These are phyloP conservation scores for Xeromyces bisporus DNA, from an alignment of 495 filamentous ascomycete genomes.

Conservation along the genomic window DNA sequence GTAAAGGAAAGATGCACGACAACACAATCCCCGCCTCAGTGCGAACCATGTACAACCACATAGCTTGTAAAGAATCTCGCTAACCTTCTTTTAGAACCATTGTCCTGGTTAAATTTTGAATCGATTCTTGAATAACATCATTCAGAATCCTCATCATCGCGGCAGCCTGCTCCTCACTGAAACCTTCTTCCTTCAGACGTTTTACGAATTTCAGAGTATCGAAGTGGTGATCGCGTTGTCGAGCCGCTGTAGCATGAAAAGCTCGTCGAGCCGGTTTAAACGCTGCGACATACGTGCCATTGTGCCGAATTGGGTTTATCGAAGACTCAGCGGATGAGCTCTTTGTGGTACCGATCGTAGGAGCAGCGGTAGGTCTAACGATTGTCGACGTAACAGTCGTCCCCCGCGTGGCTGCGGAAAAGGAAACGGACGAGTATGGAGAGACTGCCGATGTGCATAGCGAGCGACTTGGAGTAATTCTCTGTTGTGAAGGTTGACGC, in stretches of 20 bases:
- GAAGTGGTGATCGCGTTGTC: constrained; percentile 75
- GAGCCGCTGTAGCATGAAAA: constrained; percentile 53
- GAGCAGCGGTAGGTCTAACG: constrained; percentile 1
- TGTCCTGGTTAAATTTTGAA: constrained; percentile 92
- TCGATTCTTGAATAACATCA: constrained; percentile 94
- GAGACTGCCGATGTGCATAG: constrained; percentile 5
- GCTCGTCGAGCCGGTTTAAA: constrained; percentile 28
- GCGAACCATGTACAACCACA: too few relatives aligned
- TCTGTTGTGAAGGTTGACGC: not conserved
- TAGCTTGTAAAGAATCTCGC: constrained; percentile 1
- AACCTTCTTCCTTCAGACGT: constrained; percentile 74
- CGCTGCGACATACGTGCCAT: constrained; percentile 30
- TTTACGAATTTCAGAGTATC: constrained; percentile 96
- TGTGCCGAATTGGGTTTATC: constrained; percentile 22
- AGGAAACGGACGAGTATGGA: constrained; percentile 7
- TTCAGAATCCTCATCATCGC: constrained; percentile 96
- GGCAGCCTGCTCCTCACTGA: constrained; percentile 86
- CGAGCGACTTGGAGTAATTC: constrained; percentile 12
- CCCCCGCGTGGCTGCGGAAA: constrained; percentile 9
- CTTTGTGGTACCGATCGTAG: too few relatives aligned
- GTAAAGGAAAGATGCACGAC: too few relatives aligned
- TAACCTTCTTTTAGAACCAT: constrained; percentile 91
- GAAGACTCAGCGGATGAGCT: constrained; percentile 8
- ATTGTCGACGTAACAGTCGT: constrained; percentile 3
- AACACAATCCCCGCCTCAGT: too few relatives aligned